Percentiles rank a stretch among this genome's conserved stretches.
phyloP scores from a whole-genome alignment of 352 stramenopile genomes.

The Thalassiosira allenii region DNA sequence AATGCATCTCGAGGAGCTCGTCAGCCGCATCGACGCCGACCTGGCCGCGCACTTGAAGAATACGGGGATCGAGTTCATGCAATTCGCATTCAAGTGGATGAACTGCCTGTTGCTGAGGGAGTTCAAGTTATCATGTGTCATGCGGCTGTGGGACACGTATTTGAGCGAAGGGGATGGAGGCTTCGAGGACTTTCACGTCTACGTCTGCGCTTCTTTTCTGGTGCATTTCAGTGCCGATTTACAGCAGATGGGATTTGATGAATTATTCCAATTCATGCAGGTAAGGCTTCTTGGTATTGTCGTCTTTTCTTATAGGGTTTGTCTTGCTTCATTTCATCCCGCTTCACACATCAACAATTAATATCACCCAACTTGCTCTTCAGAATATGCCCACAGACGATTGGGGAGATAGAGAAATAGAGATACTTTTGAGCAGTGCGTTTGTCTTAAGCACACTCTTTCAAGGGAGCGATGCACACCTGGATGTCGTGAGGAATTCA shows the following conservation, averaged over 20 bases:
- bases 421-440: slow-evolving; percentile 97
- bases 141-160: slow-evolving; percentile 99
- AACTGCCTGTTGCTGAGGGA: slow-evolving; percentile 99
- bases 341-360: no score
- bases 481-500: slow-evolving; percentile 60
- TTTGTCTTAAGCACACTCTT: slow-evolving; percentile 84
- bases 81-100: slow-evolving; percentile 99
- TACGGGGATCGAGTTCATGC: slow-evolving; percentile 96
- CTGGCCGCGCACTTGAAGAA: slow-evolving; percentile 94
- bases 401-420: slow-evolving; percentile 97
- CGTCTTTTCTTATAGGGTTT: slow-evolving; percentile 8
- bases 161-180: slow-evolving; percentile 95
- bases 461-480: slow-evolving; percentile 81
- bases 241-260: slow-evolving; percentile 96
- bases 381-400: slow-evolving; percentile 94
- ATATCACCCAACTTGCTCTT: slow-evolving; percentile 89
- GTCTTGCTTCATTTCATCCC: slow-evolving; percentile 70
- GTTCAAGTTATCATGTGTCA: slow-evolving; percentile 93
- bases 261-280: slow-evolving; percentile 92
- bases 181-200: slow-evolving; percentile 99
- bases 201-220: slow-evolving; percentile 98
- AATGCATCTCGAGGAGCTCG: slow-evolving; percentile 96
- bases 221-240: slow-evolving; percentile 96
- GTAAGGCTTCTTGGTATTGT: slow-evolving; percentile 18
- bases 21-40: slow-evolving; percentile 94